Conservation (phyloP, 495 filamentous ascomycete species). For the Aspergillus ostianus region DNA sequence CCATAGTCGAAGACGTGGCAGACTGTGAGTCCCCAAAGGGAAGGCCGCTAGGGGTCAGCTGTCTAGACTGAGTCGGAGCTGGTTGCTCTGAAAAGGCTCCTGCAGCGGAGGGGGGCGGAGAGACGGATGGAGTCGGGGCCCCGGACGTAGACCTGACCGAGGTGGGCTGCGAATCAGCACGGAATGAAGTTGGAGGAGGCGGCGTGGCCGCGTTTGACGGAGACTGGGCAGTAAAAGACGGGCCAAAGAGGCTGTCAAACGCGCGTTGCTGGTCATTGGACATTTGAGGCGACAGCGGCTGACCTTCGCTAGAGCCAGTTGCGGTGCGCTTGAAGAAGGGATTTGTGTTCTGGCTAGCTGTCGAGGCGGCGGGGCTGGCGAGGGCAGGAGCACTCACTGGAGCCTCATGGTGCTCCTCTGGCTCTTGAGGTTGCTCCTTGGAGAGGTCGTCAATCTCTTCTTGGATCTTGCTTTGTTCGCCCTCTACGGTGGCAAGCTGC, state of each 20-base stretch:
- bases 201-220: conserved; percentile 43
- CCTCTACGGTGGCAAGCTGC: conserved; percentile 84
- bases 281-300: conserved; percentile 45
- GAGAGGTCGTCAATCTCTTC: conserved; percentile 68
- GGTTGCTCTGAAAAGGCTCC: conserved; percentile 48
- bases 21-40: conserved; percentile 67
- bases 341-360: conserved; percentile 75
- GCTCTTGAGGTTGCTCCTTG: conserved; percentile 40
- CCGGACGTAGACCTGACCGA: conserved; percentile 42
- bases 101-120: conserved; percentile 55
- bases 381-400: conserved; percentile 45
- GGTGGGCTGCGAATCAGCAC: conserved; percentile 50
- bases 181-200: conserved; percentile 66
- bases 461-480: conserved; percentile 81
- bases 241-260: conserved; percentile 90
- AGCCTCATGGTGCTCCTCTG: conserved; percentile 38
- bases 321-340: conserved; percentile 80
- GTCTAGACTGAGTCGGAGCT: conserved; percentile 64
- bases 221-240: conserved; percentile 53
- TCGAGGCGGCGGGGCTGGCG: conserved; percentile 70
- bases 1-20: conserved; percentile 72
- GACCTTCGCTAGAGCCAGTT: conserved; percentile 61
- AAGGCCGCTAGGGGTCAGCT: conserved; percentile 69
- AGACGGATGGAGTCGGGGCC: conserved; percentile 59
- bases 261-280: conserved; percentile 58